Conservation (phyloP, 2,329 filamentous ascomycete genomes). For the Sclerotinia trifoliorum region DNA sequence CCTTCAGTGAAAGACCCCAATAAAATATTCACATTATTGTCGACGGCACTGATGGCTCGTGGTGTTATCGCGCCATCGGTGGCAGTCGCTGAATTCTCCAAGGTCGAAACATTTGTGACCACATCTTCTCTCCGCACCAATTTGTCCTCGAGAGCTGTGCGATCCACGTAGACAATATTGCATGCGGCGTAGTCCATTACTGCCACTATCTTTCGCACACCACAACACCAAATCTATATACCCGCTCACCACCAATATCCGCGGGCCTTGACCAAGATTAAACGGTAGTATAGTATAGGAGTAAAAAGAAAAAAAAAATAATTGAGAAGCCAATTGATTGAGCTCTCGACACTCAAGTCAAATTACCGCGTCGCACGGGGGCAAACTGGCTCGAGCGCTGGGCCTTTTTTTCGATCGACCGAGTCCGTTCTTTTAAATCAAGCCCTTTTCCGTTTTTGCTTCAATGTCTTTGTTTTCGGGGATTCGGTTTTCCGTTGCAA, state of each 20-base stretch:
- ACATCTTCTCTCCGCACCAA: conserved; percentile 40
- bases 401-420: background rate
- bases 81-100: conserved; percentile 26
- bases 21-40: conserved; percentile 49
- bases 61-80: conserved; percentile 25
- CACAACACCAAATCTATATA: conserved; percentile 31
- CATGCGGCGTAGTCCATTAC: conserved; percentile 46
- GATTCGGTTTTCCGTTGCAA: background rate
- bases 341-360: background rate
- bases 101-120: conserved; percentile 35
- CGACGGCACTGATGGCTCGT: conserved; percentile 41
- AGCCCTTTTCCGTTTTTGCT: background rate
- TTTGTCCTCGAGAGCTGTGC: conserved; percentile 42
- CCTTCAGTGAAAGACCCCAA: conserved; percentile 53
- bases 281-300: conserved; percentile 8
- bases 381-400: conserved; percentile 16
- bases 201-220: conserved; percentile 33
- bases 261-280: conserved; percentile 19
- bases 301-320: background rate
- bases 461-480: conserved; percentile 12
- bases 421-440: conserved; percentile 5
- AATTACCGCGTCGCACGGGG: conserved; percentile 10
- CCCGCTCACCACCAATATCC: conserved; percentile 32
- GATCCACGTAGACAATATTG: conserved; percentile 47
- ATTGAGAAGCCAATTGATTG: conserved; percentile 7